phyloP scores from a whole-genome alignment of 1,139 yeast species.

The Suhomyces yuchorum region DNA sequence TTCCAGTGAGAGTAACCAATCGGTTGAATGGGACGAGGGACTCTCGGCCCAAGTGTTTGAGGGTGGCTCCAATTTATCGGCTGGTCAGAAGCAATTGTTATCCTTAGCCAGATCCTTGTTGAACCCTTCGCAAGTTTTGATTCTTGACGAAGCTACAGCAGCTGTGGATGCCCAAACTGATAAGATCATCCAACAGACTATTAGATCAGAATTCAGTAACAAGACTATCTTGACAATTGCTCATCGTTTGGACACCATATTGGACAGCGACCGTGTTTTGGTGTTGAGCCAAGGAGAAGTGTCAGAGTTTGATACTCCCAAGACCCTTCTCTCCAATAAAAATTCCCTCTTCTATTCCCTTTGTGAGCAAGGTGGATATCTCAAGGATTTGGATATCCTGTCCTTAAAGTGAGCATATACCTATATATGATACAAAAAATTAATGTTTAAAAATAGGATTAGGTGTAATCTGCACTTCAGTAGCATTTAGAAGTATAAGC shows the following conservation, averaged over 20 bases:
- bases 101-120: constrained; percentile 41
- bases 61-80: constrained; percentile 40
- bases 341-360: constrained; percentile 33
- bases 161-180: constrained; percentile 43
- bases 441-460: too few relatives aligned
- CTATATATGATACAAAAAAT: too few relatives aligned
- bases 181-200: constrained; percentile 37
- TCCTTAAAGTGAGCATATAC: constrained; percentile 2
- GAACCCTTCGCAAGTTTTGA: constrained; percentile 34
- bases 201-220: constrained; percentile 33
- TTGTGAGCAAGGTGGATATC: constrained; percentile 36
- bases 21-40: constrained; percentile 18
- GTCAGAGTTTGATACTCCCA: constrained; percentile 36
- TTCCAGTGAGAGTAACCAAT: constrained; percentile 16
- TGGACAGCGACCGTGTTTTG: constrained; percentile 38
- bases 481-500: too few relatives aligned
- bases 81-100: constrained; percentile 41
- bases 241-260: constrained; percentile 38
- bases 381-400: constrained; percentile 6
- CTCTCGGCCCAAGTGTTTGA: constrained; percentile 27
- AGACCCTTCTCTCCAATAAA: constrained; percentile 27
- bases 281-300: constrained; percentile 37
- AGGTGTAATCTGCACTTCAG: too few relatives aligned
- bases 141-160: constrained; percentile 43
- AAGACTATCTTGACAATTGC: constrained; percentile 42